Percentiles rank a stretch among this genome's conserved stretches.
phyloP scores from a whole-genome alignment of 2,329 filamentous ascomycete species.

The Calonectria montana region DNA sequence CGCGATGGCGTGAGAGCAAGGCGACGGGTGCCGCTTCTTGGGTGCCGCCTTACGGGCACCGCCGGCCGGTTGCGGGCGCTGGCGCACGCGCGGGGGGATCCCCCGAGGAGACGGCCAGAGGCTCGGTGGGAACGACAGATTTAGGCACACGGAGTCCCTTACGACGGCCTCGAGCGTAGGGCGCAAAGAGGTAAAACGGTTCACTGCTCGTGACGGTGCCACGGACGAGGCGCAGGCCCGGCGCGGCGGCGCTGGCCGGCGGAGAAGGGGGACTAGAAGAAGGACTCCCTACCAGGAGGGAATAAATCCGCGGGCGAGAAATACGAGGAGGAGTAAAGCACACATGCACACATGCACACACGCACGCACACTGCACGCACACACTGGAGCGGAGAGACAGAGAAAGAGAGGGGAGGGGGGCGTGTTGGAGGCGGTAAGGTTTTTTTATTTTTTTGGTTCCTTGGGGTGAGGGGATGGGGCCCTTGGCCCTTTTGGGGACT shows the following conservation, averaged over 20 bases:
- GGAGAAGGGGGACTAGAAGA: background rate
- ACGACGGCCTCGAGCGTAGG: background rate
- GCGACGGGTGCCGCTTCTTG: background rate
- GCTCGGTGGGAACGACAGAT: background rate
- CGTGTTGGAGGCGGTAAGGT: constrained; percentile 34
- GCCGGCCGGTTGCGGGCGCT: background rate
- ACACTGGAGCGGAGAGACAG: too few species aligned
- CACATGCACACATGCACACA: too few species aligned
- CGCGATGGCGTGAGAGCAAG: constrained; percentile 1
- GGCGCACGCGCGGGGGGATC: background rate
- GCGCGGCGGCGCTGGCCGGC: constrained; percentile 1
- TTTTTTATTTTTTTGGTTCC: constrained; percentile 26
- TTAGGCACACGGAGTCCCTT: background rate
- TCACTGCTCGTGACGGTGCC: background rate
- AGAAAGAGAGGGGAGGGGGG: background rate
- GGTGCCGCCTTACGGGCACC: background rate
- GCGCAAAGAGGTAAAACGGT: constrained; percentile 3
- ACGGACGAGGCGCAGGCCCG: constrained; percentile 1
- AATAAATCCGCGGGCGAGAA: background rate
- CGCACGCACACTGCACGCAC: too few species aligned
- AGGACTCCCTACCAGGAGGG: background rate
- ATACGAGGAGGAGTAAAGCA: background rate
- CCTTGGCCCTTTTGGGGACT: background rate
- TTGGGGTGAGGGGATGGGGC: constrained; percentile 15
- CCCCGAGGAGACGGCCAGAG: background rate